phyloP scores from a whole-genome alignment of 768 basidiomycete species.

The Boletus coccyginus region DNA sequence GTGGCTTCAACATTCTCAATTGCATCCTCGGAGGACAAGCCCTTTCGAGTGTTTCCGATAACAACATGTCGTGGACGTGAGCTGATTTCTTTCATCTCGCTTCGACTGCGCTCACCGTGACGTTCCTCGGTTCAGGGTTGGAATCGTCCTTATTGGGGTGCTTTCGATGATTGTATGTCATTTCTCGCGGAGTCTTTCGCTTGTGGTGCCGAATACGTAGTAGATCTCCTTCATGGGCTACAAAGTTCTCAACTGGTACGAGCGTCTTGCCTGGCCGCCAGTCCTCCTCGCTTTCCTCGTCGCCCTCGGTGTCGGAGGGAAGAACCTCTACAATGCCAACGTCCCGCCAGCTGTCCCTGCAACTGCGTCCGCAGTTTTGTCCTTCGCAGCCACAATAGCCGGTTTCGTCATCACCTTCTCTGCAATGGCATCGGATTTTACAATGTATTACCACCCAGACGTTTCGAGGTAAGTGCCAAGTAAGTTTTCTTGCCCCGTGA shows the following conservation, averaged over 20 bases:
- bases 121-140: constrained; percentile 48
- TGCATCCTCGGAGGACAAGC: constrained; percentile 70
- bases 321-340: constrained; percentile 54
- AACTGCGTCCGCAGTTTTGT: constrained; percentile 51
- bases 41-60: constrained; percentile 52
- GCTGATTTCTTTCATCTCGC: constrained; percentile 15
- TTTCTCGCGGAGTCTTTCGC: neutral
- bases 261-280: constrained; percentile 74
- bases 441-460: constrained; percentile 60
- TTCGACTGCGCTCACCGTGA: constrained; percentile 4
- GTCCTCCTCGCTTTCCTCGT: constrained; percentile 72
- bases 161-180: constrained; percentile 57
- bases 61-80: constrained; percentile 50
- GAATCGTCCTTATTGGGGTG: constrained; percentile 74
- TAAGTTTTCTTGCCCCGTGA: neutral
- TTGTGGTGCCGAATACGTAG: neutral
- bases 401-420: constrained; percentile 71
- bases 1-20: constrained; percentile 65
- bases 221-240: constrained; percentile 68
- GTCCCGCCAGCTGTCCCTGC: constrained; percentile 49
- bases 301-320: constrained; percentile 69
- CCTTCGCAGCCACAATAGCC: constrained; percentile 68
- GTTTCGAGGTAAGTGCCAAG: constrained; percentile 50
- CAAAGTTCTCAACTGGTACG: constrained; percentile 67
- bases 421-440: constrained; percentile 67